These are phyloP conservation scores for Clausena lansium DNA, from an alignment of 345 rosid species.

Conservation along the genomic window DNA sequence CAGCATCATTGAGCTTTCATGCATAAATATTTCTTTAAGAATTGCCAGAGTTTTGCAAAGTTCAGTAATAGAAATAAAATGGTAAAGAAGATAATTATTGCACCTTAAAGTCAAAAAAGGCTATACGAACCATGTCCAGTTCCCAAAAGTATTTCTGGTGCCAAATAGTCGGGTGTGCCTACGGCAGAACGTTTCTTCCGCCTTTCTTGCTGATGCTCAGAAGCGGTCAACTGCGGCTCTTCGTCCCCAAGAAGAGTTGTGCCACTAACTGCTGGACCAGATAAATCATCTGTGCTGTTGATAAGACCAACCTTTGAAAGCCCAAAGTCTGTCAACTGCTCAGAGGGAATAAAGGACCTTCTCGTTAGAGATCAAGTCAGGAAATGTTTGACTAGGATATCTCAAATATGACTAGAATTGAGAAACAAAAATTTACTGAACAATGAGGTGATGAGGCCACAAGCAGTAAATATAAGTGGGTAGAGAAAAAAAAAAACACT, in stretches of 20 bases:
- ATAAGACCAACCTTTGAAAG: slow-evolving; percentile 97
- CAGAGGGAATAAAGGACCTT: slow-evolving; percentile 16
- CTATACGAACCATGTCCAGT: slow-evolving; percentile 94
- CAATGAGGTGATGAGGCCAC: not conserved
- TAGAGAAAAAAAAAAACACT: too few relatives aligned
- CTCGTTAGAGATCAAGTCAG: not conserved
- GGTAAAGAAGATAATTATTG: slow-evolving; percentile 21
- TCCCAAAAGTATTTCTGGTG: slow-evolving; percentile 98
- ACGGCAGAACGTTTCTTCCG: slow-evolving; percentile 97
- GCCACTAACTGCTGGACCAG: slow-evolving; percentile 83
- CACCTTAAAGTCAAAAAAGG: slow-evolving; percentile 24
- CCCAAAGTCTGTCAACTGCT: slow-evolving; percentile 86
- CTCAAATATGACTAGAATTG: not conserved
- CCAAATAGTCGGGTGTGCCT: slow-evolving; percentile 99
- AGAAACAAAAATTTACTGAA: not conserved
- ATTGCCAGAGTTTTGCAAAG: slow-evolving; percentile 2
- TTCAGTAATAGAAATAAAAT: slow-evolving; percentile 3
- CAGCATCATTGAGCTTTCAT: not conserved
- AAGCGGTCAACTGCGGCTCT: slow-evolving; percentile 53
- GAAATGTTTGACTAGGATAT: not conserved
- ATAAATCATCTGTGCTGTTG: slow-evolving; percentile 96
- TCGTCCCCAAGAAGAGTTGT: slow-evolving; percentile 87
- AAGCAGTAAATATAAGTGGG: not conserved
- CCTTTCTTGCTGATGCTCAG: slow-evolving; percentile 69
- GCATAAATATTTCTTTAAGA: not conserved